Percentiles rank a stretch among this genome's conserved stretches.
phyloP scores from a whole-genome alignment of 805 yeast genomes.

The Pichia scutulata region DNA sequence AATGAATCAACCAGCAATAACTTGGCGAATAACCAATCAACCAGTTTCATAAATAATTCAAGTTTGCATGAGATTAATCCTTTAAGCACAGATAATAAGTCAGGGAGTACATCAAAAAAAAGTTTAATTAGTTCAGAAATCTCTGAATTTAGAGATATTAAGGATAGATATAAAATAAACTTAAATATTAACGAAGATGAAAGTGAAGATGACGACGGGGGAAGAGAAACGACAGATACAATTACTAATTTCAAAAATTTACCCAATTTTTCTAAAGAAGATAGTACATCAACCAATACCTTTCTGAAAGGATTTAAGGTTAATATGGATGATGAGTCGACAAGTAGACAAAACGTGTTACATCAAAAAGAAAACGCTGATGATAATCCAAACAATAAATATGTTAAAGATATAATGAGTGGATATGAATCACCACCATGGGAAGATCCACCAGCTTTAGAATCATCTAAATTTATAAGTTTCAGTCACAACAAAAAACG shows the following conservation, averaged over 20 bases:
- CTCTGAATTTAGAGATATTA: slow-evolving; percentile 4
- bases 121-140: slow-evolving; percentile 1
- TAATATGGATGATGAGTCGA: slow-evolving; percentile 10
- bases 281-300: not conserved
- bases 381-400: slow-evolving; percentile 2
- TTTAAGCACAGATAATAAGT: not conserved
- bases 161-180: slow-evolving; percentile 11
- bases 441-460: slow-evolving; percentile 25
- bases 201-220: not conserved
- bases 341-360: not conserved
- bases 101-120: not conserved
- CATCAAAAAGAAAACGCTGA: not conserved
- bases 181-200: slow-evolving; percentile 1
- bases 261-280: not conserved
- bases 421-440: slow-evolving; percentile 30
- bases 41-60: not conserved
- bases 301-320: not conserved
- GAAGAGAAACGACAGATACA: not conserved
- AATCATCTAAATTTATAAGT: slow-evolving; percentile 16
- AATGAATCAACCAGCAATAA: not conserved
- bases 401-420: slow-evolving; percentile 10
- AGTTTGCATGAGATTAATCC: not conserved
- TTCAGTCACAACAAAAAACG: slow-evolving; percentile 4
- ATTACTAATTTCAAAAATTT: not conserved
- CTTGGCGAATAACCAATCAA: not conserved